Percentiles rank a stretch among this genome's conserved stretches.
These are phyloP conservation scores for Diaporthe humulicola DNA, from an alignment of 2,329 filamentous ascomycete genomes.

Conservation along the genomic window DNA sequence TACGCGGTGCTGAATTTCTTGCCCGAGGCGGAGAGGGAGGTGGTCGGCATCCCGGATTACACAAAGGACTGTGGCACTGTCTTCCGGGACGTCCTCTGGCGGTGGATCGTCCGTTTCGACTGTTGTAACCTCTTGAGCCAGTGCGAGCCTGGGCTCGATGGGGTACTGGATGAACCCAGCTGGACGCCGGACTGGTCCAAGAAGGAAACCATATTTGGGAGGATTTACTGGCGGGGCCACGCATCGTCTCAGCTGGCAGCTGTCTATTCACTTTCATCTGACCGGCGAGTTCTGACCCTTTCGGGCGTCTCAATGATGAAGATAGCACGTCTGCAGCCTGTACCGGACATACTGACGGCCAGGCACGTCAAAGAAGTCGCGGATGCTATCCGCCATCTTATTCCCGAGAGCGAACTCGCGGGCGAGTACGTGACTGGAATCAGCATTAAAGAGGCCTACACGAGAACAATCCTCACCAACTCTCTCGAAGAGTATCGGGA, in stretches of 20 bases:
- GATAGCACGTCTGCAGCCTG: background rate
- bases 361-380: background rate
- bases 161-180: background rate
- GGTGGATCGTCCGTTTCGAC: background rate
- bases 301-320: background rate
- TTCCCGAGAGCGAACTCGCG: background rate
- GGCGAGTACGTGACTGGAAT: background rate
- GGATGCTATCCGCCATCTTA: background rate
- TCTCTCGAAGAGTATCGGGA: background rate
- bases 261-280: background rate
- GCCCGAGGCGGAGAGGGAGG: background rate
- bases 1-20: slow-evolving; percentile 19
- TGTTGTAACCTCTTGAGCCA: slow-evolving; percentile 13
- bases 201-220: background rate
- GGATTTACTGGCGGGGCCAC: background rate
- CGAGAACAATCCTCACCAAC: background rate
- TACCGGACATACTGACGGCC: background rate
- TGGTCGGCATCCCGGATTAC: slow-evolving; percentile 44
- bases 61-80: background rate
- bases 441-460: slow-evolving; percentile 5
- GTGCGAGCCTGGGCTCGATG: background rate
- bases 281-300: background rate
- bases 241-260: background rate
- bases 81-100: background rate
- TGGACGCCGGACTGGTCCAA: slow-evolving; percentile 7